phyloP scores from a whole-genome alignment of 768 basidiomycete genomes.

The Boletus reticulatus region DNA sequence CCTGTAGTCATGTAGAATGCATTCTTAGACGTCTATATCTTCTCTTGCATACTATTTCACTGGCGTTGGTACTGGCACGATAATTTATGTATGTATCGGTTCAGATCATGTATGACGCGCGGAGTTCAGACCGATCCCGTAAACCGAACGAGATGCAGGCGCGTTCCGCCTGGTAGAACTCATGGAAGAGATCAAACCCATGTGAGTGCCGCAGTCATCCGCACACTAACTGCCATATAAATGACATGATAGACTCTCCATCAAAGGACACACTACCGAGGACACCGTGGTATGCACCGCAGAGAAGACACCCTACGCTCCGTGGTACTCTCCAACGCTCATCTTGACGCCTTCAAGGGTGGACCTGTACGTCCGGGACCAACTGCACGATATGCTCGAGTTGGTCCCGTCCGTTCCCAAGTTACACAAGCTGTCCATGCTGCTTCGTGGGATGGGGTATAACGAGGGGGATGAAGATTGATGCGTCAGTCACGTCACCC shows the following conservation, averaged over 20 bases:
- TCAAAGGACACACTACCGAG: conserved; percentile 80
- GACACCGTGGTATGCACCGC: conserved; percentile 89
- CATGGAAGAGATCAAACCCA: conserved; percentile 47
- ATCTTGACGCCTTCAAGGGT: conserved; percentile 56
- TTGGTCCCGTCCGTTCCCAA: conserved; percentile 74
- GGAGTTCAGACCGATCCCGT: conserved; percentile 24
- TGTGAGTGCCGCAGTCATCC: conserved; percentile 8
- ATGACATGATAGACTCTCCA: conserved; percentile 48
- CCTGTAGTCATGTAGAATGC: conserved; percentile 30
- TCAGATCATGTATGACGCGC: too few species aligned
- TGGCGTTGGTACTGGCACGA: too few species aligned
- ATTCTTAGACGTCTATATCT: too few species aligned
- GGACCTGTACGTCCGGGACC: conserved; percentile 68
- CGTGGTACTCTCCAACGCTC: conserved; percentile 82
- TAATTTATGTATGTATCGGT: too few species aligned
- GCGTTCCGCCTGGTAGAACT: conserved; percentile 70
- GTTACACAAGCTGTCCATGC: conserved; percentile 57
- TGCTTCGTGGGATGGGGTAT: conserved; percentile 68
- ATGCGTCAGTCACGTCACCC: conserved; percentile 20
- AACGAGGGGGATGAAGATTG: conserved; percentile 57
- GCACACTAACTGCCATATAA: background rate
- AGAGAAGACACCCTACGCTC: conserved; percentile 79
- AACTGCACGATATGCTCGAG: conserved; percentile 83
- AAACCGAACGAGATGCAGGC: conserved; percentile 46
- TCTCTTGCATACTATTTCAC: too few species aligned